phyloP scores from a whole-genome alignment of 345 rosid species.

The Viola odorata region DNA sequence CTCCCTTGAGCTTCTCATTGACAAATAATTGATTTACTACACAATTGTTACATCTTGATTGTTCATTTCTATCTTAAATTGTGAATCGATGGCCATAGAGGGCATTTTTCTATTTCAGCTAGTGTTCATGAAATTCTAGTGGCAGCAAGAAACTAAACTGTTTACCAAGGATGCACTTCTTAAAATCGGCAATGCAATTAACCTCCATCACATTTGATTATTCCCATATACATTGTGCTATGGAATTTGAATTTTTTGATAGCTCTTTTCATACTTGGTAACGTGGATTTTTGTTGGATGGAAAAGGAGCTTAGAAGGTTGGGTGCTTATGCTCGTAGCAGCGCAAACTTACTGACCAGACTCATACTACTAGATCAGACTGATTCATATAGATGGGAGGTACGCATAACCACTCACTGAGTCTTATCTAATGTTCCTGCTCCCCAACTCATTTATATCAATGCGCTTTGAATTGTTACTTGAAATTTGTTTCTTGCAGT shows the following conservation, averaged over 20 bases:
- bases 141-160: too few species aligned
- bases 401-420: conserved; percentile 23
- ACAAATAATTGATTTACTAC: too few species aligned
- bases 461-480: conserved; percentile 2
- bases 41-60: not conserved
- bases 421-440: not conserved
- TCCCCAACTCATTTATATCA: conserved; percentile 7
- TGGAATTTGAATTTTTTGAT: too few species aligned
- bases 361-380: conserved; percentile 53
- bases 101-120: too few species aligned
- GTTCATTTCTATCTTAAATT: not conserved
- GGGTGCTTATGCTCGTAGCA: conserved; percentile 90
- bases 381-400: conserved; percentile 77
- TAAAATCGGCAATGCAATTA: too few species aligned
- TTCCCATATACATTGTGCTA: too few species aligned
- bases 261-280: conserved; percentile 10
- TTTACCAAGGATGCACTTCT: too few species aligned
- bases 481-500: conserved; percentile 37
- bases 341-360: conserved; percentile 63
- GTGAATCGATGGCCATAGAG: too few species aligned
- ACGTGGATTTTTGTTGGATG: conserved; percentile 10
- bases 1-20: not conserved
- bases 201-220: too few species aligned
- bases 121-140: too few species aligned
- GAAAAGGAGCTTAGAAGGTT: conserved; percentile 74